A percentile compares a stretch with the other conserved stretches of the same genome.
phyloP scores from a whole-genome alignment of 441 rosid species.

The Kokia cookei region DNA sequence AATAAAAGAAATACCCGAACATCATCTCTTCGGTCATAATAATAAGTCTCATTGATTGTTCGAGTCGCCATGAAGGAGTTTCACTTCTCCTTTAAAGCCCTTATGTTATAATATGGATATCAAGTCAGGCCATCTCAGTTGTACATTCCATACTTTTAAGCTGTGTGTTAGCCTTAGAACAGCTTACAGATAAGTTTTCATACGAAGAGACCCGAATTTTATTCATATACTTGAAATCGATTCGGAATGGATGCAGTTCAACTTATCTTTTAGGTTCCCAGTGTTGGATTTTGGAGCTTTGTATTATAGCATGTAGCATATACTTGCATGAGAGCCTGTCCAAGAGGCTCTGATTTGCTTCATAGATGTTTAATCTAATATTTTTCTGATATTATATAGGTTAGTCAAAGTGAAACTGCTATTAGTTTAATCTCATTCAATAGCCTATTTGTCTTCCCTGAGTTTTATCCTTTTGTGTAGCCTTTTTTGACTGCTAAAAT shows the following conservation, averaged over 20 bases:
- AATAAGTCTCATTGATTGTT: neutral
- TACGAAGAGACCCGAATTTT: too few species aligned
- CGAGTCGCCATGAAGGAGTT: neutral
- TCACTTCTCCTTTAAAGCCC: conserved; percentile 1
- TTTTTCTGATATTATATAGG: too few species aligned
- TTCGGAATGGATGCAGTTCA: too few species aligned
- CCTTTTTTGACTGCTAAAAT: too few species aligned
- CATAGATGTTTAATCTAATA: neutral
- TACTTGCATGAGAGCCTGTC: neutral
- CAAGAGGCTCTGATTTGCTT: neutral
- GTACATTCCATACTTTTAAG: conserved; percentile 28
- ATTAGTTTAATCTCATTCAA: too few species aligned
- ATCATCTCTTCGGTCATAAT: conserved; percentile 39
- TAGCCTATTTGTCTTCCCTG: too few species aligned
- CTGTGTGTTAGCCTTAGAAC: neutral
- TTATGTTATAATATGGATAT: conserved; percentile 9
- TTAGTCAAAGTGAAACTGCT: too few species aligned
- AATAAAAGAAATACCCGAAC: conserved; percentile 43
- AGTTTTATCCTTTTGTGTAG: too few species aligned
- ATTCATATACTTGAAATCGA: too few species aligned
- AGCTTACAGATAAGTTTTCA: too few species aligned
- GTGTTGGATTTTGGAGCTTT: neutral
- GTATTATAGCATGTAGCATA: neutral
- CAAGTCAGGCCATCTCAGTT: conserved; percentile 11
- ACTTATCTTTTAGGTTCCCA: too few species aligned